These are phyloP conservation scores for Mercurialis annua DNA, from an alignment of 345 rosid genomes.

Conservation along the genomic window DNA sequence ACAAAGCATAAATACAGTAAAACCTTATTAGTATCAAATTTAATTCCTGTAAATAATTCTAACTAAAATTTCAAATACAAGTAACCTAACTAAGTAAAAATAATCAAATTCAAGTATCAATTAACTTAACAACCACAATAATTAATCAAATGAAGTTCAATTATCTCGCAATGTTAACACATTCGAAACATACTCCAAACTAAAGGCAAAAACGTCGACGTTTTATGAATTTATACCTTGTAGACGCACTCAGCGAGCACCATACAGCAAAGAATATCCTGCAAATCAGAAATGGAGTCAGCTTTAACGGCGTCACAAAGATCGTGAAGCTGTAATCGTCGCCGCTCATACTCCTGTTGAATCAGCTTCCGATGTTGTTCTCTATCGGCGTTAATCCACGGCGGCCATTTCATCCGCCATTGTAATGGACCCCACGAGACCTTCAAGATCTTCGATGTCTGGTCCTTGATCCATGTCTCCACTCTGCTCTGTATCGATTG, in stretches of 20 bases:
- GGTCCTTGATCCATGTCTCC: conserved; percentile 93
- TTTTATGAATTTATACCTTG: conserved; percentile 57
- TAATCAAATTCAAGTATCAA: not conserved
- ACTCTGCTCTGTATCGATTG: conserved; percentile 66
- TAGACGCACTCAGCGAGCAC: conserved; percentile 93
- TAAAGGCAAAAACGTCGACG: too few relatives aligned
- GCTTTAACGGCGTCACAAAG: conserved; percentile 77
- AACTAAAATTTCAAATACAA: too few relatives aligned
- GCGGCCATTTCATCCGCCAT: conserved; percentile 79
- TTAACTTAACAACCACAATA: too few relatives aligned
- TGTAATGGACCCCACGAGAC: conserved; percentile 80
- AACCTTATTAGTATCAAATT: too few relatives aligned
- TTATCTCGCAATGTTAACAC: too few relatives aligned
- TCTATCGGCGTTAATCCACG: conserved; percentile 51
- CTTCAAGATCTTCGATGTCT: conserved; percentile 58
- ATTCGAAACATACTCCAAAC: too few relatives aligned
- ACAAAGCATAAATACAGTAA: conserved; percentile 4
- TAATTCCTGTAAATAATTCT: too few relatives aligned
- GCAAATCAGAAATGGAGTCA: conserved; percentile 76
- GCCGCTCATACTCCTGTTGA: conserved; percentile 70
- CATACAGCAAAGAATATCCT: conserved; percentile 95
- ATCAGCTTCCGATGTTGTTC: conserved; percentile 61
- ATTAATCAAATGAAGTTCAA: too few relatives aligned
- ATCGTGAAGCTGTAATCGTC: conserved; percentile 67
- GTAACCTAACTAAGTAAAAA: too few relatives aligned